Conservation (phyloP, 2,329 filamentous ascomycete species). For the Cercospora sesami region DNA sequence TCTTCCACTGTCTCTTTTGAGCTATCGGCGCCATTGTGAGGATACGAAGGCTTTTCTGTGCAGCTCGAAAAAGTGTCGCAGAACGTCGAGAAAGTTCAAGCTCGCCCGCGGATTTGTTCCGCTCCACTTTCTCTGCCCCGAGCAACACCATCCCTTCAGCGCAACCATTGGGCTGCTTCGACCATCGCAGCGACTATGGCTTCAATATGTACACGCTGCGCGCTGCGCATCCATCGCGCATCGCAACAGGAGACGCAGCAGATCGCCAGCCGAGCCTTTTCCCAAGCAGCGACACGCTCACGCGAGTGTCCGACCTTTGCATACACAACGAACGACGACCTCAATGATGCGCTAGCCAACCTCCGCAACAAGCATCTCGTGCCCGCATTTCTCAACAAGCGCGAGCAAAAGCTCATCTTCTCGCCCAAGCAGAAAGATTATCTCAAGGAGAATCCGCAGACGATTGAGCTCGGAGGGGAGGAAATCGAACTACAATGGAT, state of each 20-base stretch:
- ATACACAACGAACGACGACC: conserved; percentile 44
- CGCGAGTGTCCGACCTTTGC: conserved; percentile 44
- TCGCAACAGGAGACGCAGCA: conserved; percentile 23
- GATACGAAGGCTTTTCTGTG: not conserved
- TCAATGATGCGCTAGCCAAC: conserved; percentile 43
- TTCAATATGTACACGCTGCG: conserved; percentile 37
- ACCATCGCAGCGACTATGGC: conserved; percentile 18
- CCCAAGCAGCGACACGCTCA: conserved; percentile 22
- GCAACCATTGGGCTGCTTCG: not conserved
- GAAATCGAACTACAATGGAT: conserved; percentile 41
- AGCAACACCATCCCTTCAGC: conserved; percentile 4
- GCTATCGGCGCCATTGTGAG: conserved; percentile 29
- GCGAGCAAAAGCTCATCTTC: conserved; percentile 48
- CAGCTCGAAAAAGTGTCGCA: not conserved
- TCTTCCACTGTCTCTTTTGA: conserved; percentile 48
- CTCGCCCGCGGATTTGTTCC: conserved; percentile 2
- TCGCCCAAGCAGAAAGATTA: conserved; percentile 42
- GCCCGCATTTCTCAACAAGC: conserved; percentile 45
- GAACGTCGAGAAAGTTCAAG: conserved; percentile 6
- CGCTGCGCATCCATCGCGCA: conserved; percentile 36
- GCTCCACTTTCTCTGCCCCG: not conserved
- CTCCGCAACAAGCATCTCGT: conserved; percentile 49
- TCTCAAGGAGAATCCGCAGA: conserved; percentile 47
- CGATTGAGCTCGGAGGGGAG: conserved; percentile 45
- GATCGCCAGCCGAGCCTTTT: conserved; percentile 31